Evolutionary conservation across 768 basidiomycete genomes (phyloP), one percentile per base, ranked within the genome.

Genomic region (Lactarius sanguifluus): DNA sequence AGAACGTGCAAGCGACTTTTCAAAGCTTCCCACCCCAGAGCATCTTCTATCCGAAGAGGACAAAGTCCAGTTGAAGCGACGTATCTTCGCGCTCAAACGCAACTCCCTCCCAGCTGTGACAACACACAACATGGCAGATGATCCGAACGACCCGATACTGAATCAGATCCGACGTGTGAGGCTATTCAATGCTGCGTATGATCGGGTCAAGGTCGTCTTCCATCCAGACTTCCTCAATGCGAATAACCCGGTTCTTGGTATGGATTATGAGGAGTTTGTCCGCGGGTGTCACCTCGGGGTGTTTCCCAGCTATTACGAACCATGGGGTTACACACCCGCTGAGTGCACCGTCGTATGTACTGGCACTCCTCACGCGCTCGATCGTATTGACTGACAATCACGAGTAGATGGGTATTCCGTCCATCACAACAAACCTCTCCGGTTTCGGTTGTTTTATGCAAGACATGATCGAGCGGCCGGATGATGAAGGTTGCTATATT

Each of bases 391-490:
- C 15, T 59, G 61, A 63, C 70, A 12, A 69, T 66, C 15, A 64
- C 59, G 59, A 50, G 41, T 71, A 91, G 88, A 99, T 99, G 97
- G 97, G 97, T 67, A 94, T 99, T 59, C 97, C 97, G 0, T 92
- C 90, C 40, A 88, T 98, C 60, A 98, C 97, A 16, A 99, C 97
- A 60, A 99, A 99, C 79, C 81, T 99, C 36, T 97, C 95, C 20
- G 97, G 97, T 45, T 98, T 98, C 70, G 97, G 97, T 7, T 94
- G 92, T 75, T 98, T 97, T 81, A 96, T 98, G 92, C 94, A 96
- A 77, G 97, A 99, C 74, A 82, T 98, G 30, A 95, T 99, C 71
- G 96, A 99, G 70, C 86, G 87, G 16, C 94, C 96, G 0, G 86
- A 94, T 68, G 95, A 96, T 62, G 96, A 98, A 76, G 95, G 95